A percentile compares a stretch with the other conserved stretches of the same genome.
These are phyloP conservation scores for Strigomonas culicis DNA, from an alignment of 208 protist species.

Conservation along the genomic window DNA sequence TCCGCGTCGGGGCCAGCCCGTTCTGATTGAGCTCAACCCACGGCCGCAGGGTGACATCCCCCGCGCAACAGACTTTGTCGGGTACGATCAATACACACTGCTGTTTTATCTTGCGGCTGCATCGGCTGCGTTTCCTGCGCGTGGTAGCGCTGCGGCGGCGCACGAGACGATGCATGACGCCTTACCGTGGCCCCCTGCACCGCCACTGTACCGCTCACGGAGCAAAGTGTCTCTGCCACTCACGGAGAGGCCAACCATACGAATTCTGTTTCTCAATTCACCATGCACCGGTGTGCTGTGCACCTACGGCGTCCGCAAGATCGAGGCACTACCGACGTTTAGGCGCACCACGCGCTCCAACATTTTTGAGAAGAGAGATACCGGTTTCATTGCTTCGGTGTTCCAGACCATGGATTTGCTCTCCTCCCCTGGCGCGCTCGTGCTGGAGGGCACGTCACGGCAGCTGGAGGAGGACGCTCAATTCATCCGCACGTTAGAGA, in stretches of 20 bases:
- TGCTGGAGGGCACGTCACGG: slow-evolving; percentile 36
- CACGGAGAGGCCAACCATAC: too few species aligned
- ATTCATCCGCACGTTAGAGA: background rate
- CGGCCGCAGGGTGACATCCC: slow-evolving; percentile 77
- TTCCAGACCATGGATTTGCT: slow-evolving; percentile 68
- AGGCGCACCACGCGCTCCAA: slow-evolving; percentile 40
- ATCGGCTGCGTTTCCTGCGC: slow-evolving; percentile 36
- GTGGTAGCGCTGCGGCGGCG: background rate
- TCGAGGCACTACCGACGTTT: slow-evolving; percentile 53
- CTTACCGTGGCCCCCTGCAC: slow-evolving; percentile 73
- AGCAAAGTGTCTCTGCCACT: too few species aligned
- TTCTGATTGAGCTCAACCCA: slow-evolving; percentile 89
- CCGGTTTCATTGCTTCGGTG: slow-evolving; percentile 26
- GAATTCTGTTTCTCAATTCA: slow-evolving; percentile 61
- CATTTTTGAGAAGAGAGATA: slow-evolving; percentile 29
- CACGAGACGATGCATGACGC: background rate
- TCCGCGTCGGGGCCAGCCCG: slow-evolving; percentile 31
- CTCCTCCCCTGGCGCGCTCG: slow-evolving; percentile 61
- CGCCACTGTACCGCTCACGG: slow-evolving; percentile 49
- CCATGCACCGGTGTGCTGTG: slow-evolving; percentile 42
- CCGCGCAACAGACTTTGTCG: slow-evolving; percentile 59
- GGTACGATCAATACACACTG: slow-evolving; percentile 78
- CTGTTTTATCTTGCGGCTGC: slow-evolving; percentile 62
- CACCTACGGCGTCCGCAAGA: slow-evolving; percentile 19
- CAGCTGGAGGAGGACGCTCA: background rate